Evolutionary conservation across 345 rosid species (phyloP), one percentile per base, ranked within the genome.

Genomic region (Moringa oleifera): DNA sequence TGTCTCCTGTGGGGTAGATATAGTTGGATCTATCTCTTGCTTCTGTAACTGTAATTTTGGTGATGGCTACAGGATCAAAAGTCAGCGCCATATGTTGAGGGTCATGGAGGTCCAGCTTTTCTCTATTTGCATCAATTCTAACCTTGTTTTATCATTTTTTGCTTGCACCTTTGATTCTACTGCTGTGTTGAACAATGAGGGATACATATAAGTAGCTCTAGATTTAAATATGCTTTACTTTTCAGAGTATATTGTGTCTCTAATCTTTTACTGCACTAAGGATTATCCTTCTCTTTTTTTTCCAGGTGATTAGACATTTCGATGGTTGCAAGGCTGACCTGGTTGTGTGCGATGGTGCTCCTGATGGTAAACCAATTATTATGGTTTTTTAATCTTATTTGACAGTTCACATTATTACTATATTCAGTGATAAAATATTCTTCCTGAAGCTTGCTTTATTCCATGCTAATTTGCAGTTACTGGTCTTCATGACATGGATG

Each of bases 401-500:
- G 24, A 24, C 47, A 55, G 15, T 55, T 20, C 36, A 52, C 17
- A 17, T 18, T 51, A 50, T 51, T 20, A 37, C 50, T 13, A 0
- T 25, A 56, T 64, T 37, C 57, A 16, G 2, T 18, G 28, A 12
- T 58, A 13, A 41, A 20, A 55, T 50, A 25, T 55, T 22, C 31
- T 55, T 64, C 55, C 57, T 56, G 16, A 65, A 51, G 28, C 58
- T 67, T 37, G 53, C 25, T 61, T 62, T 67, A 7, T 46, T 59
- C 41, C 41, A 5, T 74, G 63, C 25, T 73, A 56, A 37, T 74
- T 78, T 75, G 71, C 79, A 93, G 99, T 94, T 57, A 90, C 97
- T 6, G 99, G 97, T 71, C 92, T 94, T 76, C 99, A 90, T 68
- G 99, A 94, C 77, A 86, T 90, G 97, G 97, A 94, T 81, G 99